phyloP scores from a whole-genome alignment of 164 flowering plant genomes.

The Annona cherimola region DNA sequence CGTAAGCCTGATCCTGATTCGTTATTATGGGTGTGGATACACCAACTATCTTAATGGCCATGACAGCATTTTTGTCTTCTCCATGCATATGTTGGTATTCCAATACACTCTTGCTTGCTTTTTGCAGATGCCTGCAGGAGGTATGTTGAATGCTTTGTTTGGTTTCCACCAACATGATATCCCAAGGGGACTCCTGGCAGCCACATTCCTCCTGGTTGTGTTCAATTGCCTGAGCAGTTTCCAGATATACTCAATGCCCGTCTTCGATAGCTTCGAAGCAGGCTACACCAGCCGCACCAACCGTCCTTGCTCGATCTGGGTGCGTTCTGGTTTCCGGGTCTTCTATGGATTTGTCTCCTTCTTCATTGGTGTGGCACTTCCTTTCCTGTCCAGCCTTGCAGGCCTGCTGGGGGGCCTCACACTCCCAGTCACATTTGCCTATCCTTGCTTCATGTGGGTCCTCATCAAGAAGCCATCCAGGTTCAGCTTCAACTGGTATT shows the following conservation, averaged over 20 bases:
- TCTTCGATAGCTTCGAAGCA: conserved; percentile 95
- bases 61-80: too few relatives aligned
- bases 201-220: conserved; percentile 86
- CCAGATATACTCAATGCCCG: conserved; percentile 99
- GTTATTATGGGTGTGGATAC: too few relatives aligned
- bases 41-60: background rate
- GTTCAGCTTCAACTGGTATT: conserved; percentile 87
- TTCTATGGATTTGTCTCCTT: conserved; percentile 79
- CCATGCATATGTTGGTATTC: background rate
- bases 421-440: conserved; percentile 96
- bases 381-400: conserved; percentile 94
- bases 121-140: conserved; percentile 86
- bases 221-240: conserved; percentile 96
- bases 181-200: conserved; percentile 82
- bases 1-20: too few relatives aligned
- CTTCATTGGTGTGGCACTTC: conserved; percentile 93
- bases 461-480: conserved; percentile 76
- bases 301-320: conserved; percentile 98
- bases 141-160: conserved; percentile 74
- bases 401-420: conserved; percentile 94
- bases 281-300: conserved; percentile 93
- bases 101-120: conserved; percentile 1
- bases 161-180: conserved; percentile 83
- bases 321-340: conserved; percentile 83
- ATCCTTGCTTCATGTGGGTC: conserved; percentile 99